Evolutionary conservation across 495 filamentous ascomycete species (phyloP).

Genomic region (Aspergillus cavernicola): DNA sequence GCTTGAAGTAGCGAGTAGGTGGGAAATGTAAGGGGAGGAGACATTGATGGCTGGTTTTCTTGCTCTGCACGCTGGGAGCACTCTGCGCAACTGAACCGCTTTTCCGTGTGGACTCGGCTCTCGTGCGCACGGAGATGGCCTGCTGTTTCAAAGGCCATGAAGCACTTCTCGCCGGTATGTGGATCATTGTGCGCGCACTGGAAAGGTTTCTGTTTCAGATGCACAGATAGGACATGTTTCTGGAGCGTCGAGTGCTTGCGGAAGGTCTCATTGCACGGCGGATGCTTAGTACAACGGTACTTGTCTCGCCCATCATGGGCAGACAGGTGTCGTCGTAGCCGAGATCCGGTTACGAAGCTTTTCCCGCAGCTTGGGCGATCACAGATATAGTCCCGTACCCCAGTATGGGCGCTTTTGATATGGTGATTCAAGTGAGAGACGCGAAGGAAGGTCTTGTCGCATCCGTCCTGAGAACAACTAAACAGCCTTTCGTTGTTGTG

Average conservation of each 20-base stretch:
- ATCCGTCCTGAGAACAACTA: conserved; percentile 61
- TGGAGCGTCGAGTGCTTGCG: conserved; percentile 85
- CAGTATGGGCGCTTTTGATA: conserved; percentile 73
- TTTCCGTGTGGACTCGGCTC: conserved; percentile 62
- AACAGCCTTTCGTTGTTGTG: conserved; percentile 78
- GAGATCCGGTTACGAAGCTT: conserved; percentile 69
- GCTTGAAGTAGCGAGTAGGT: conserved; percentile 65
- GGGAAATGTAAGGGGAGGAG: conserved; percentile 53
- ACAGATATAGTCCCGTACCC: conserved; percentile 68
- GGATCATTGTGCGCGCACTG: conserved; percentile 57
- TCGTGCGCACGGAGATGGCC: conserved; percentile 67
- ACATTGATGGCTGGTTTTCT: conserved; percentile 13
- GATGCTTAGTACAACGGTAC: conserved; percentile 68
- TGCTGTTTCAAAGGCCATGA: conserved; percentile 65
- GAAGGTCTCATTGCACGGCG: conserved; percentile 74
- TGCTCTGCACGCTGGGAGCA: conserved; percentile 45
- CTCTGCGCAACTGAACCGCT: conserved; percentile 68
- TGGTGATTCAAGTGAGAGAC: conserved; percentile 80
- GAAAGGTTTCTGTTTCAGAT: conserved; percentile 66
- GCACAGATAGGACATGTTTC: conserved; percentile 70
- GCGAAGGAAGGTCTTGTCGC: conserved; percentile 77
- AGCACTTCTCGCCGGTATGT: conserved; percentile 57
- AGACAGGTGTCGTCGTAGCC: conserved; percentile 64
- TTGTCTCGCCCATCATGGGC: conserved; percentile 66
- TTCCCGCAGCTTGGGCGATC: conserved; percentile 68